Base-by-base conservation (phyloP, 2,329 filamentous ascomycete genomes). In the Pseudopyricularia javanii region DNA sequence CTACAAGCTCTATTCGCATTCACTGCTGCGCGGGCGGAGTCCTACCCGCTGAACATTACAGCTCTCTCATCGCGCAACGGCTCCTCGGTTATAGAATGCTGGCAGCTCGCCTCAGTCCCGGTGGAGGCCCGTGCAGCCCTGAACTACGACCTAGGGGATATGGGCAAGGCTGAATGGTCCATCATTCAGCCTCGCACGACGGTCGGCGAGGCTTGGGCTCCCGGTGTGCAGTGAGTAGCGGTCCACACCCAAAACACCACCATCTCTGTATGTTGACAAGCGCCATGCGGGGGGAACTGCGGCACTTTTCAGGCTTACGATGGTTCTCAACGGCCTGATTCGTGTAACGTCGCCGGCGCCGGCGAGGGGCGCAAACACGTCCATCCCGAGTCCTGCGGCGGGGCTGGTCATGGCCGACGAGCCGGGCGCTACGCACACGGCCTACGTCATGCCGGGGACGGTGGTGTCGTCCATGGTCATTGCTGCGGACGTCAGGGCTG, bases 201-300 rank as follows among this genome's bases (percentile, higher is more conserved):
- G 4, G 56, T 63, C 2, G 65, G 65, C 7, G 60, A 67, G 54
- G 65, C 64, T 0, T 66, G 65, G 65, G 65, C 65, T 17, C 63
- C 64, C 3, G 51, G 59, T 7, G 59, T 64, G 24, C 65, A 66
- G 63, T 67, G 30, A 50, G 61, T 54, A 30, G n/a, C n/a, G n/a
- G n/a, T n/a, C n/a, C n/a, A n/a, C n/a, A n/a, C n/a, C n/a, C n/a
- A n/a, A n/a, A n/a, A n/a, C n/a, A n/a, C n/a, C n/a, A n/a, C n/a
- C n/a, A n/a, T n/a, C n/a, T n/a, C n/a, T n/a, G n/a, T n/a, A n/a
- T n/a, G n/a, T n/a, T n/a, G n/a, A n/a, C n/a, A n/a, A n/a, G n/a
- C n/a, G n/a, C n/a, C n/a, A n/a, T n/a, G n/a, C n/a, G n/a, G n/a
- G n/a, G n/a, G n/a, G n/a, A n/a, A n/a, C n/a, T n/a, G n/a, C n/a